Evolutionary conservation across 352 stramenopile genomes (phyloP).

Genomic region (Blastocystis sp.): DNA sequence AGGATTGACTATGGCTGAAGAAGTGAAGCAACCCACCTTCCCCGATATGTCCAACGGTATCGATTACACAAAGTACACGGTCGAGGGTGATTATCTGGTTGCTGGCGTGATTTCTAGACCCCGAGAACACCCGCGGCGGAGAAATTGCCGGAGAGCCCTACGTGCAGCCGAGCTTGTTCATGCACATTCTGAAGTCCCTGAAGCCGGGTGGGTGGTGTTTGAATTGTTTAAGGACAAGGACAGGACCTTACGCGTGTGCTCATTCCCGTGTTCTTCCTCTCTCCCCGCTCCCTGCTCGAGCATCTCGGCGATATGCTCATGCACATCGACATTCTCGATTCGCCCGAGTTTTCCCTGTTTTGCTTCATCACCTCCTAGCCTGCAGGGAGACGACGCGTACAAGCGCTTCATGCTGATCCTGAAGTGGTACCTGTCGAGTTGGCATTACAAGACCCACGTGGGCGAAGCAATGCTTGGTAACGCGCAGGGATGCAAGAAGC

Average conservation of each 20-base stretch:
- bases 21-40: slow-evolving; percentile 3
- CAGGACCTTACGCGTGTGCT: slow-evolving; percentile 48
- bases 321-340: slow-evolving; percentile 52
- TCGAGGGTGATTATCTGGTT: not conserved
- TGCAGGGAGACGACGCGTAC: slow-evolving; percentile 17
- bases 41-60: slow-evolving; percentile 17
- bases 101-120: slow-evolving; percentile 26
- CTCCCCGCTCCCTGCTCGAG: slow-evolving; percentile 30
- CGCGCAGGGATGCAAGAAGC: slow-evolving; percentile 29
- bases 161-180: slow-evolving; percentile 60
- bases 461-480: too few relatives aligned
- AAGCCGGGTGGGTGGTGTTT: not conserved
- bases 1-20: slow-evolving; percentile 19
- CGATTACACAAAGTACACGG: slow-evolving; percentile 41
- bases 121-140: slow-evolving; percentile 27
- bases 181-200: slow-evolving; percentile 56
- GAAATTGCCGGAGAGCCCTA: slow-evolving; percentile 44
- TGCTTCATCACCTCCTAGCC: not conserved
- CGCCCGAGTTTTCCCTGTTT: not conserved
- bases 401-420: slow-evolving; percentile 56
- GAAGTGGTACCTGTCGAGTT: slow-evolving; percentile 56
- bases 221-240: not conserved
- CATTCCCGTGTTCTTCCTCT: slow-evolving; percentile 50
- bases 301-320: slow-evolving; percentile 55
- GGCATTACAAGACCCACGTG: slow-evolving; percentile 57